These are phyloP conservation scores for Sugiyamaella qingdaonensis DNA, from an alignment of 805 yeast genomes.

Conservation along the genomic window DNA sequence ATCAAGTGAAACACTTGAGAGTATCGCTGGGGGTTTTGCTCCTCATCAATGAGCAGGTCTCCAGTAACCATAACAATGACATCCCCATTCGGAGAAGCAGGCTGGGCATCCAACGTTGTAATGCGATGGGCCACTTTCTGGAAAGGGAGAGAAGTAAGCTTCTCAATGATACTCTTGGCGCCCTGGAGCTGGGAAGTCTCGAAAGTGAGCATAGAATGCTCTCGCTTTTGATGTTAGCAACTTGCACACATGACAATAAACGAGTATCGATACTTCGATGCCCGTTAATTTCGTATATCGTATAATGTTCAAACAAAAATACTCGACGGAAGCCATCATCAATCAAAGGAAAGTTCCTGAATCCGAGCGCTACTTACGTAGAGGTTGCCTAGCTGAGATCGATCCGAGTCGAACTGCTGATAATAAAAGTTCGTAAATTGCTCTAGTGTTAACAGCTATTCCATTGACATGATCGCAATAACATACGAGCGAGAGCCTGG, in stretches of 20 bases:
- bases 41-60: constrained; percentile 87
- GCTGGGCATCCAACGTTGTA: constrained; percentile 96
- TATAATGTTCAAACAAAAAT: no score
- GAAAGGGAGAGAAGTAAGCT: constrained; percentile 83
- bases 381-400: constrained; percentile 85
- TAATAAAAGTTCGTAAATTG: constrained; percentile 94
- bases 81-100: constrained; percentile 81
- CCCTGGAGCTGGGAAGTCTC: constrained; percentile 95
- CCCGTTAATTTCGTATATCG: no score
- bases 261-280: neutral
- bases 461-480: neutral
- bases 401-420: constrained; percentile 89
- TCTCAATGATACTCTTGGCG: constrained; percentile 86
- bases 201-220: constrained; percentile 95
- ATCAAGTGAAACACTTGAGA: constrained; percentile 96
- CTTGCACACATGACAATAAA: neutral
- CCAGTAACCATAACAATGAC: constrained; percentile 98
- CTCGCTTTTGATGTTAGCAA: constrained; percentile 49
- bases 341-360: no score
- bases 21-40: constrained; percentile 91
- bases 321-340: no score
- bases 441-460: constrained; percentile 26
- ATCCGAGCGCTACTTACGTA: constrained; percentile 44
- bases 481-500: constrained; percentile 24
- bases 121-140: constrained; percentile 90